These are phyloP conservation scores for Sanghuangporus baumii DNA, from an alignment of 1,284 basidiomycete species.

Conservation along the genomic window DNA sequence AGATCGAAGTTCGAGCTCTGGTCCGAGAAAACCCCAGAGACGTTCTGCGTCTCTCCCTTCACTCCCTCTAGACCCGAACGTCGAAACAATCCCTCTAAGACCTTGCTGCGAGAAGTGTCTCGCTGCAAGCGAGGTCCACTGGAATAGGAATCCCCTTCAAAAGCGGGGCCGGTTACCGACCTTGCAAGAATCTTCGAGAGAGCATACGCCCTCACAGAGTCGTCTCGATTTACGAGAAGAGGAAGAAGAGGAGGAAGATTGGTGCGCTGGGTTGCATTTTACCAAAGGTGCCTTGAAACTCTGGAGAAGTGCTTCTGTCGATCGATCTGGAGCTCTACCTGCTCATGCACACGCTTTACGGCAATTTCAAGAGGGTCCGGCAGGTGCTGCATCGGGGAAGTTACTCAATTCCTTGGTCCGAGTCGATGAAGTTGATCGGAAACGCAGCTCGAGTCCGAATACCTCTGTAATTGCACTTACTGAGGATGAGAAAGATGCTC, in stretches of 20 bases:
- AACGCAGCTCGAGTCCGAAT: not conserved
- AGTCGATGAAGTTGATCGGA: slow-evolving; percentile 17
- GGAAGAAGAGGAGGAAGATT: slow-evolving; percentile 6
- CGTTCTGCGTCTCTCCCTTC: slow-evolving; percentile 9
- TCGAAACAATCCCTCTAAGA: slow-evolving; percentile 15
- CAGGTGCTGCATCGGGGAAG: not conserved
- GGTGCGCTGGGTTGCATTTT: slow-evolving; percentile 16
- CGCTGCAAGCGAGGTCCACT: slow-evolving; percentile 1
- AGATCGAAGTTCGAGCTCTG: not conserved
- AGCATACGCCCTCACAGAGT: slow-evolving; percentile 1
- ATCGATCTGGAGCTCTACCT: not conserved
- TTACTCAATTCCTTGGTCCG: slow-evolving; percentile 11
- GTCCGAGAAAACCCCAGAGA: not conserved
- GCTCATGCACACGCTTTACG: not conserved
- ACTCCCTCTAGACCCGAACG: not conserved
- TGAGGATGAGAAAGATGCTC: not conserved
- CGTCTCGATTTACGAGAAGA: slow-evolving; percentile 1
- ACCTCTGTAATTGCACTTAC: not conserved
- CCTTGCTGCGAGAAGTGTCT: slow-evolving; percentile 15
- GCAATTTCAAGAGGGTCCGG: not conserved
- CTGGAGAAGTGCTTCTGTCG: slow-evolving; percentile 11
- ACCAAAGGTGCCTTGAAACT: slow-evolving; percentile 16
- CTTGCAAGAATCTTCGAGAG: slow-evolving; percentile 9
- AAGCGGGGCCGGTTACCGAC: not conserved
- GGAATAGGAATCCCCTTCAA: not conserved